Percentiles rank a stretch among this genome's conserved stretches.
These are phyloP conservation scores for Boletus smithii DNA, from an alignment of 1,284 basidiomycete genomes.

Conservation along the genomic window DNA sequence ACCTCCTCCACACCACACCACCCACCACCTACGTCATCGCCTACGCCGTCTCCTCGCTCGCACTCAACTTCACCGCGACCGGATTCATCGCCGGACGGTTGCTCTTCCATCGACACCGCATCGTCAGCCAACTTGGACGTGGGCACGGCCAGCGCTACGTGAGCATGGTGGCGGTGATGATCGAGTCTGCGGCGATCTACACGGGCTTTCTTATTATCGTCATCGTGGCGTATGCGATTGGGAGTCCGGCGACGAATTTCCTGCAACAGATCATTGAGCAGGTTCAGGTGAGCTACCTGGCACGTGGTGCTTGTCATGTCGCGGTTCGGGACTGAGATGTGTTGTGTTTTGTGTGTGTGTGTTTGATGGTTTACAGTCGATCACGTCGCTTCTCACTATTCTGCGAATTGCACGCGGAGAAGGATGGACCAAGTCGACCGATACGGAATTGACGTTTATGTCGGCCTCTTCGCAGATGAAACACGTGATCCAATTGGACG, in stretches of 20 bases:
- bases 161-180: constrained; percentile 2
- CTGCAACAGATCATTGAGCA: constrained; percentile 7
- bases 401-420: constrained; percentile 16
- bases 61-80: constrained; percentile 14
- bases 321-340: neutral
- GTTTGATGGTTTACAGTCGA: too few species aligned
- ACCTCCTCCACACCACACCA: neutral
- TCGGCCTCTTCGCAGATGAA: neutral
- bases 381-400: constrained; percentile 16
- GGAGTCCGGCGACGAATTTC: constrained; percentile 6
- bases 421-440: constrained; percentile 1
- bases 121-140: constrained; percentile 10
- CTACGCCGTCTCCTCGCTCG: constrained; percentile 10
- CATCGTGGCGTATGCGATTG: constrained; percentile 3
- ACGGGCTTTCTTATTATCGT: constrained; percentile 9
- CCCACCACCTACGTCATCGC: neutral
- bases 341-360: too few species aligned
- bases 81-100: constrained; percentile 16
- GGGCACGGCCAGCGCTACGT: constrained; percentile 10
- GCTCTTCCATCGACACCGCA: constrained; percentile 5
- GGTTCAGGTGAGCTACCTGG: constrained; percentile 12
- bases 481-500: constrained; percentile 1
- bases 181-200: constrained; percentile 18
- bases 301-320: neutral
- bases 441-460: neutral